A percentile compares a stretch with the other conserved stretches of the same genome.
phyloP scores from a whole-genome alignment of 179 eudicot genomes.

The Heliamphora pulchella region DNA sequence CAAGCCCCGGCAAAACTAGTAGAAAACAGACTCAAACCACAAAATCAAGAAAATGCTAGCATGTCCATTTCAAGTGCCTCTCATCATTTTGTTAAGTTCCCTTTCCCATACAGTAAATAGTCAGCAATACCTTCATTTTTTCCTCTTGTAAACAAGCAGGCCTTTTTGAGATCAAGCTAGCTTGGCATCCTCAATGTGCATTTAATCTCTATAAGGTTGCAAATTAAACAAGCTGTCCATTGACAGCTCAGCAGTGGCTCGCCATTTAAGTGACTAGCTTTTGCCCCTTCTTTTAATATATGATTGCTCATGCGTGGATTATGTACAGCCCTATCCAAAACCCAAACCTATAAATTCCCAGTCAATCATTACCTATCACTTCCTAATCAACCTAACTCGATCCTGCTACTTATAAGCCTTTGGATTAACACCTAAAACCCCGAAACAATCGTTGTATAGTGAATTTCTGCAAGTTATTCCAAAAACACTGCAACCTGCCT shows the following conservation, averaged over 20 bases:
- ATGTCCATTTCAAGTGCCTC: too few relatives aligned
- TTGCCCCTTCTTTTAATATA: background rate
- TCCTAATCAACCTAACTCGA: background rate
- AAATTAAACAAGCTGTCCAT: background rate
- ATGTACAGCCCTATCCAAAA: background rate
- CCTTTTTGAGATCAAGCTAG: background rate
- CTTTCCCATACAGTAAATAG: too few relatives aligned
- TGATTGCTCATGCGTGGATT: background rate
- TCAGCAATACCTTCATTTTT: too few relatives aligned
- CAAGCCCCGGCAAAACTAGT: too few relatives aligned
- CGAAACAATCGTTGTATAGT: background rate
- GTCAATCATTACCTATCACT: background rate
- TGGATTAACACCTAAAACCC: background rate
- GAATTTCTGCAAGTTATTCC: background rate
- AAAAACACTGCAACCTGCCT: background rate
- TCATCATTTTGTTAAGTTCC: too few relatives aligned
- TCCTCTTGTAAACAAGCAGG: background rate
- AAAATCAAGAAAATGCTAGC: too few relatives aligned
- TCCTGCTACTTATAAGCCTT: background rate
- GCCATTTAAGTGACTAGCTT: background rate
- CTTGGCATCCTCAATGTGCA: constrained; percentile 1
- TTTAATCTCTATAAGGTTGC: background rate
- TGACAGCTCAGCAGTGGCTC: background rate
- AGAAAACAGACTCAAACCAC: too few relatives aligned
- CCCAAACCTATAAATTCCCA: background rate